Conservation (phyloP, 2,329 filamentous ascomycete species). For the Alternaria gansuensis region DNA sequence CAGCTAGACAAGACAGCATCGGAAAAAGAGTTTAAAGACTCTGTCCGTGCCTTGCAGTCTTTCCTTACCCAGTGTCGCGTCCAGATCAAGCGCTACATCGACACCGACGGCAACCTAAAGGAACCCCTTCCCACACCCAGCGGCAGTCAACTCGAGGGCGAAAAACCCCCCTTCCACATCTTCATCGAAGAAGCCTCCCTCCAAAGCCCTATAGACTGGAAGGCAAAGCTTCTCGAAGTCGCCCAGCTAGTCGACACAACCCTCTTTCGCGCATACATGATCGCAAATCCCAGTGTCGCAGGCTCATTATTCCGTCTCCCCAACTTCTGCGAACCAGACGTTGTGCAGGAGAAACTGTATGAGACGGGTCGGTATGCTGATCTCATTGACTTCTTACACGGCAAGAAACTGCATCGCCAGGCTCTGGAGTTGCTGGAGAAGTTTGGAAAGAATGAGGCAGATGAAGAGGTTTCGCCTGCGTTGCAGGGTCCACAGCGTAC, state of each 20-base stretch:
- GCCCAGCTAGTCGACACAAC: slow-evolving; percentile 92
- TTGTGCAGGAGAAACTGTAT: slow-evolving; percentile 91
- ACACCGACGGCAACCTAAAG: slow-evolving; percentile 67
- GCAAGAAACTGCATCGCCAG: slow-evolving; percentile 89
- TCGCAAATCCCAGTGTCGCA: slow-evolving; percentile 82
- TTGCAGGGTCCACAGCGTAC: slow-evolving; percentile 85
- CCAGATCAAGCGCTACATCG: slow-evolving; percentile 68
- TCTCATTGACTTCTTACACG: slow-evolving; percentile 96
- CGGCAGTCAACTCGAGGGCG: slow-evolving; percentile 49
- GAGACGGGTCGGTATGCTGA: slow-evolving; percentile 90
- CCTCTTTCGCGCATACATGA: slow-evolving; percentile 94
- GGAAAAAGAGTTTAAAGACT: slow-evolving; percentile 83
- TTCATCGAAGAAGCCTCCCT: slow-evolving; percentile 50
- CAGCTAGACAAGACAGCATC: slow-evolving; percentile 64
- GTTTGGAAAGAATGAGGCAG: slow-evolving; percentile 71
- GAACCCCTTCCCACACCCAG: slow-evolving; percentile 62
- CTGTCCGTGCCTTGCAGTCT: slow-evolving; percentile 82
- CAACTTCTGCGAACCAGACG: slow-evolving; percentile 96
- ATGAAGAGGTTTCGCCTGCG: slow-evolving; percentile 58
- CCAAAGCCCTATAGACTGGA: slow-evolving; percentile 63
- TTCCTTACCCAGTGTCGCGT: slow-evolving; percentile 87
- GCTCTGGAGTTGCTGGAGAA: slow-evolving; percentile 82
- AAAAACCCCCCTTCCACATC: slow-evolving; percentile 56
- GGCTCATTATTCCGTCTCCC: slow-evolving; percentile 92
- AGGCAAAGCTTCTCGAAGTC: slow-evolving; percentile 75